Percentiles rank a stretch among this genome's conserved stretches.
Evolutionary conservation across 345 rosid genomes (phyloP).

Genomic region (Citrus glauca): DNA sequence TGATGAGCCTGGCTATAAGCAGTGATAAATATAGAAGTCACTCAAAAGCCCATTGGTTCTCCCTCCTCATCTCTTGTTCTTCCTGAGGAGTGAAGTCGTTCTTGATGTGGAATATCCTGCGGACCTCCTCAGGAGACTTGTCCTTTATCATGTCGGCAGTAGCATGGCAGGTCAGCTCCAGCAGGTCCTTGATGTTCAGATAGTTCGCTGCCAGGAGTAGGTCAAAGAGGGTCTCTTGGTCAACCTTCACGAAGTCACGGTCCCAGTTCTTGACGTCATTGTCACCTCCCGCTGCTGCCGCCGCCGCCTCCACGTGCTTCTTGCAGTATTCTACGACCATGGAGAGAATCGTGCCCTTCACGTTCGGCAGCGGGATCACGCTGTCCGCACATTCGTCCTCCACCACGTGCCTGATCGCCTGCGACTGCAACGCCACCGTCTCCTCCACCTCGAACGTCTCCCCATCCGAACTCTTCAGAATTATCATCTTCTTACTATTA

Average conservation of each 20-base stretch:
- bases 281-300: not conserved
- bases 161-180: not conserved
- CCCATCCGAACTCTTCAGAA: not conserved
- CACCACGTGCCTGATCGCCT: not conserved
- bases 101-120: not conserved
- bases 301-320: not conserved
- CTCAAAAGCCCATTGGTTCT: not conserved
- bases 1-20: too few species aligned
- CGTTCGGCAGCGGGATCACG: not conserved
- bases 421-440: not conserved
- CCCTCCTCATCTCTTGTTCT: not conserved
- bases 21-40: not conserved
- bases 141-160: not conserved
- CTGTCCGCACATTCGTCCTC: not conserved
- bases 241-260: not conserved
- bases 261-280: not conserved
- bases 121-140: not conserved
- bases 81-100: not conserved
- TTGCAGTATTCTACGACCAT: not conserved
- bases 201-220: not conserved
- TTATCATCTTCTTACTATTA: not conserved
- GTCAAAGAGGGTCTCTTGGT: not conserved
- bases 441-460: not conserved
- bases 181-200: not conserved
- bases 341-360: not conserved